A percentile compares a stretch with the other conserved stretches of the same genome.
Conservation (phyloP, 2,329 filamentous ascomycete species). For the Epichloe baconii region DNA sequence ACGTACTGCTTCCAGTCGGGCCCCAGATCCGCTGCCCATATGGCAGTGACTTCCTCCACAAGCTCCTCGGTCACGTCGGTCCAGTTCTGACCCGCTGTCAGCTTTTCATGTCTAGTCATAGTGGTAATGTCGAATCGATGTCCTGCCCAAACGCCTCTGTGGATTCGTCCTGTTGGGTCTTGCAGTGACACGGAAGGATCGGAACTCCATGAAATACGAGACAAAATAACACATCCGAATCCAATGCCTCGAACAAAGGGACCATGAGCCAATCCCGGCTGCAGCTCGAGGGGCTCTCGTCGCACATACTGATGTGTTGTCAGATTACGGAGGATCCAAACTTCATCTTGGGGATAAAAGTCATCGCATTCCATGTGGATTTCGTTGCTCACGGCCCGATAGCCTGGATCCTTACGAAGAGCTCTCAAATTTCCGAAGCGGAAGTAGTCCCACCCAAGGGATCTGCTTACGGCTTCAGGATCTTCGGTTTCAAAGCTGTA, state of each 20-base stretch:
- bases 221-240: background rate
- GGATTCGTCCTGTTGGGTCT: background rate
- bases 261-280: background rate
- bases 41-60: background rate
- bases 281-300: background rate
- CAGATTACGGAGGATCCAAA: conserved; percentile 1
- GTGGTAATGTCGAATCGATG: conserved; percentile 1
- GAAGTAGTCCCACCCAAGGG: too few species aligned
- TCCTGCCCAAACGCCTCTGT: background rate
- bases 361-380: background rate
- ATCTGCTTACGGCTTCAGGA: too few species aligned
- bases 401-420: too few species aligned
- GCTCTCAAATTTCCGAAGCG: too few species aligned
- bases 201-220: background rate
- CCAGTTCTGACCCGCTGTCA: background rate
- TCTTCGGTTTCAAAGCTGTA: too few species aligned
- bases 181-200: background rate
- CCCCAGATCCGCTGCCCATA: background rate
- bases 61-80: background rate
- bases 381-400: background rate
- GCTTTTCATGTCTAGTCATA: background rate
- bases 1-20: background rate
- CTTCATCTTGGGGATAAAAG: background rate
- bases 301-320: conserved; percentile 1
- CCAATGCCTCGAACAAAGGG: background rate